These are phyloP conservation scores for Hypsizygus marmoreus DNA, from an alignment of 768 basidiomycete species.

Conservation along the genomic window DNA sequence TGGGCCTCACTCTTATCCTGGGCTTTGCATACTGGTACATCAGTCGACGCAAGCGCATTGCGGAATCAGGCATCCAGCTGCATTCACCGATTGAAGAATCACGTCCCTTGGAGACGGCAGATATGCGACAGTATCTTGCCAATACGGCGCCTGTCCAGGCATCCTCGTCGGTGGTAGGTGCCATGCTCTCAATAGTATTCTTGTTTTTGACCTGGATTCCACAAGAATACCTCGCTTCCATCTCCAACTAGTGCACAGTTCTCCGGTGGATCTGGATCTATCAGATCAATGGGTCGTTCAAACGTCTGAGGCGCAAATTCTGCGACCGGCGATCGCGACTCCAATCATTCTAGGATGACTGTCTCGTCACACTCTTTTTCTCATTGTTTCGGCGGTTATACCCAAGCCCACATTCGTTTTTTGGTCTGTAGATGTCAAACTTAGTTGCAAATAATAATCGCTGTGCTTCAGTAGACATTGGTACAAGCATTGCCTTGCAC, in stretches of 20 bases:
- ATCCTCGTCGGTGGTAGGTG: constrained; percentile 12
- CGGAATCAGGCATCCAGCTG: constrained; percentile 6
- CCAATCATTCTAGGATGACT: no score
- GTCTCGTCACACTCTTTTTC: constrained; percentile 1
- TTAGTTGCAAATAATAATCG: no score
- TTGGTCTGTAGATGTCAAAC: no score
- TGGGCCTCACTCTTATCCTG: constrained; percentile 36
- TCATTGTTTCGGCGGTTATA: background rate
- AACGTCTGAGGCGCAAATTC: constrained; percentile 2
- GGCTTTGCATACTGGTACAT: constrained; percentile 28
- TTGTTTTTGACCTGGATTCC: background rate
- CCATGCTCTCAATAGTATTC: background rate
- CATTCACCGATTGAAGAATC: constrained; percentile 15
- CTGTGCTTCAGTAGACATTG: no score
- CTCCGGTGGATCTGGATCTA: constrained; percentile 13
- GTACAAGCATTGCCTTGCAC: no score
- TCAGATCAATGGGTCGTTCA: constrained; percentile 13
- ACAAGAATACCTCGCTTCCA: constrained; percentile 13
- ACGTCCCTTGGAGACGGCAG: background rate
- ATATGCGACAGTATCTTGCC: constrained; percentile 20
- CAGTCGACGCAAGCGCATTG: constrained; percentile 19
- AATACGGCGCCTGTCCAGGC: constrained; percentile 14
- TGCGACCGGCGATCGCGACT: no score
- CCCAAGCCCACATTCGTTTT: constrained; percentile 10
- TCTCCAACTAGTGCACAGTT: constrained; percentile 17